Conservation (phyloP, 495 filamentous ascomycete genomes). For the Penicillium angulare region DNA sequence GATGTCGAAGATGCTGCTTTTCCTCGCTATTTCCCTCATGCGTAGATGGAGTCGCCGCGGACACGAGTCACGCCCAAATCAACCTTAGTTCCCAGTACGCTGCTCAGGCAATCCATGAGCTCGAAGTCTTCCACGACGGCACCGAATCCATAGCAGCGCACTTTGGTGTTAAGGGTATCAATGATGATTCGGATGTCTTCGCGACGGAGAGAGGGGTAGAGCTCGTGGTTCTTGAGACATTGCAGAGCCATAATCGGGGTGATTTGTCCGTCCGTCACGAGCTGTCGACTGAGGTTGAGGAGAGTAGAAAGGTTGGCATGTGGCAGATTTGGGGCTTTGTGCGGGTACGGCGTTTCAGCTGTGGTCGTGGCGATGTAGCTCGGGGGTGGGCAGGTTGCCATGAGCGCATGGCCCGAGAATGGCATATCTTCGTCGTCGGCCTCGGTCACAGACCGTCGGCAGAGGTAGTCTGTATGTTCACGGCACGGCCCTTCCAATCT, state of each 20-base stretch:
- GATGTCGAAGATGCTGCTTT: background rate
- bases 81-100: slow-evolving; percentile 63
- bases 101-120: slow-evolving; percentile 78
- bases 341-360: slow-evolving; percentile 38
- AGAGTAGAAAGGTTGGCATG: slow-evolving; percentile 74
- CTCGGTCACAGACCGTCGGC: slow-evolving; percentile 46
- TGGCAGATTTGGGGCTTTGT: slow-evolving; percentile 52
- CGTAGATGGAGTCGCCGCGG: slow-evolving; percentile 39
- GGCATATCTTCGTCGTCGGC: slow-evolving; percentile 50
- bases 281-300: slow-evolving; percentile 76
- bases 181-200: slow-evolving; percentile 73
- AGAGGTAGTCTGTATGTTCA: slow-evolving; percentile 78
- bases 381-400: slow-evolving; percentile 80
- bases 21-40: slow-evolving; percentile 17
- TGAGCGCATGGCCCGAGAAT: slow-evolving; percentile 79
- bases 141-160: slow-evolving; percentile 91
- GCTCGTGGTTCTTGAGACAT: slow-evolving; percentile 69
- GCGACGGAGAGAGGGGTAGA: slow-evolving; percentile 58
- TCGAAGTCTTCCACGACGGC: slow-evolving; percentile 77
- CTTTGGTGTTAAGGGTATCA: slow-evolving; percentile 71
- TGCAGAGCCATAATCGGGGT: slow-evolving; percentile 97
- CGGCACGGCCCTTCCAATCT: slow-evolving; percentile 95
- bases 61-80: slow-evolving; percentile 38
- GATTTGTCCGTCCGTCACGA: slow-evolving; percentile 88
- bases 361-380: slow-evolving; percentile 47